Percentiles rank a stretch among this genome's conserved stretches.
These are phyloP conservation scores for Lathyrus oleraceus DNA, from an alignment of 306 rosid species.

Conservation along the genomic window DNA sequence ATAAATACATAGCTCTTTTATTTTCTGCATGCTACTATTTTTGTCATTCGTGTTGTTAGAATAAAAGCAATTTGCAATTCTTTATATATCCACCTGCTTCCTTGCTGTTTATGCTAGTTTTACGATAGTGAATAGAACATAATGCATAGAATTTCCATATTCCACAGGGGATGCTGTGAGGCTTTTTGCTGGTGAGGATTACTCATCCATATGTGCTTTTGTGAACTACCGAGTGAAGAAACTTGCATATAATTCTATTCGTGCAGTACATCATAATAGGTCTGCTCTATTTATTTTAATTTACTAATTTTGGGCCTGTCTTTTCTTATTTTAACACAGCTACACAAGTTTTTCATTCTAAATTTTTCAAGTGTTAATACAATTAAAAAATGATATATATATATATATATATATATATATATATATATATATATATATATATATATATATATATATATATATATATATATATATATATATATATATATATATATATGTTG, in stretches of 20 bases:
- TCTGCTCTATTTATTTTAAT: constrained; percentile 44
- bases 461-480: too few species aligned
- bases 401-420: too few species aligned
- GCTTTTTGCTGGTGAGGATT: constrained; percentile 77
- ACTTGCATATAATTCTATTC: constrained; percentile 65
- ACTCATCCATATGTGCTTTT: constrained; percentile 56
- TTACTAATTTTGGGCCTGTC: neutral
- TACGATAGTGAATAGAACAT: neutral
- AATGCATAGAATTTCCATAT: constrained; percentile 23
- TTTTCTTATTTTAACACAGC: constrained; percentile 2
- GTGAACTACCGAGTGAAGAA: constrained; percentile 80
- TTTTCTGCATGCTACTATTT: constrained; percentile 12
- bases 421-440: too few species aligned
- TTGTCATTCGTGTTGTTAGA: constrained; percentile 22
- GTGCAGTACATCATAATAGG: constrained; percentile 85
- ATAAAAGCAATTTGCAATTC: constrained; percentile 21
- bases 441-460: too few species aligned
- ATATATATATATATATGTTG: too few species aligned
- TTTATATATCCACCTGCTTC: constrained; percentile 19
- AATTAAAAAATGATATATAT: too few species aligned
- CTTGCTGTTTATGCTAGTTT: constrained; percentile 30
- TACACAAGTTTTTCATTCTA: too few species aligned
- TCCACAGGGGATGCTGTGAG: constrained; percentile 67
- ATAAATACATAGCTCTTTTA: neutral
- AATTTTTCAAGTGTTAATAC: too few species aligned